These are phyloP conservation scores for Salmacisia buchloeana DNA, from an alignment of 1,284 basidiomycete genomes.

Conservation along the genomic window DNA sequence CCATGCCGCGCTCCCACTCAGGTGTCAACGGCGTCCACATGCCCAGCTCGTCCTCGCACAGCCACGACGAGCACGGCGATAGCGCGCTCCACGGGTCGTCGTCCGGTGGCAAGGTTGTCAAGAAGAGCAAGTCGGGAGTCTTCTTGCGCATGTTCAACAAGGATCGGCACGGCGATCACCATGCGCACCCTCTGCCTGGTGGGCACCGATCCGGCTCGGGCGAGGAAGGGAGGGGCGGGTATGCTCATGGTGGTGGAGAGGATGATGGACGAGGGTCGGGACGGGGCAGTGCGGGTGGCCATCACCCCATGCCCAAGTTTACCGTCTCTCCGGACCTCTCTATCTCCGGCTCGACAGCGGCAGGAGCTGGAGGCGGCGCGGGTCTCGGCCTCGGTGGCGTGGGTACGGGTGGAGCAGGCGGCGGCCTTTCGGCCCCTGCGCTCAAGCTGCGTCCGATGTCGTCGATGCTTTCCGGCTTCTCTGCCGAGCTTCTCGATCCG, in stretches of 20 bases:
- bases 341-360: neutral
- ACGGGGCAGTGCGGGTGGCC: neutral
- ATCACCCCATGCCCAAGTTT: neutral
- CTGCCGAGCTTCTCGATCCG: conserved; percentile 29
- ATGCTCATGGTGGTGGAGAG: neutral
- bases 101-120: conserved; percentile 20
- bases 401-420: neutral
- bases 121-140: conserved; percentile 39
- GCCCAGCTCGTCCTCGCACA: neutral
- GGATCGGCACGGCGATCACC: conserved; percentile 18
- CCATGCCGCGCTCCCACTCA: neutral
- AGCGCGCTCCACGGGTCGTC: neutral
- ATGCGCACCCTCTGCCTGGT: conserved; percentile 4
- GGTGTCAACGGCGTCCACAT: neutral
- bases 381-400: neutral
- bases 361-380: neutral
- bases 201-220: neutral
- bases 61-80: neutral
- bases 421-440: conserved; percentile 16
- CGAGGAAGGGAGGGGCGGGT: neutral
- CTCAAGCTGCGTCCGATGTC: conserved; percentile 31
- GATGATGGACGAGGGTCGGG: neutral
- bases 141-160: conserved; percentile 40
- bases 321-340: neutral
- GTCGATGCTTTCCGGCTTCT: conserved; percentile 37